phyloP scores from a whole-genome alignment of 2,329 filamentous ascomycete genomes.

The Hypoxylon sp. region DNA sequence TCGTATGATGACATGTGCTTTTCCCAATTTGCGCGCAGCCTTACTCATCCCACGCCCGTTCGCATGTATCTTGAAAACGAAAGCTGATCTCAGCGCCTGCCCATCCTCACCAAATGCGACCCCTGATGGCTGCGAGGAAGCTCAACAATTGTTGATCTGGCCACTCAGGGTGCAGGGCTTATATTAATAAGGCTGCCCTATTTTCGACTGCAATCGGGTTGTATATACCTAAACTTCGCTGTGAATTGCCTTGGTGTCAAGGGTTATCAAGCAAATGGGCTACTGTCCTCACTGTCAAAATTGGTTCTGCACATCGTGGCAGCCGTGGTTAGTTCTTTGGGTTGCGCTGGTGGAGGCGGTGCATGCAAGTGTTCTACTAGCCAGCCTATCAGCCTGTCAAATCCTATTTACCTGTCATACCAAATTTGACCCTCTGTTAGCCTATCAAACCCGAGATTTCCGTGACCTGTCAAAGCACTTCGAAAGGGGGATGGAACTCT shows the following conservation, averaged over 20 bases:
- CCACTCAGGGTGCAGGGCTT: slow-evolving; percentile 19
- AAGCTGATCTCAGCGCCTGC: slow-evolving; percentile 8
- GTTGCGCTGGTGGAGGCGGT: slow-evolving; percentile 34
- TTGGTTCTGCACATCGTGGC: slow-evolving; percentile 2
- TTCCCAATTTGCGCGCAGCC: slow-evolving; percentile 10
- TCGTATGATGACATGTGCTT: slow-evolving; percentile 21
- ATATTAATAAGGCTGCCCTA: slow-evolving; percentile 28
- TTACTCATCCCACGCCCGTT: slow-evolving; percentile 9
- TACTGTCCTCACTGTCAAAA: slow-evolving; percentile 13
- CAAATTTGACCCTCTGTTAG: slow-evolving; percentile 16
- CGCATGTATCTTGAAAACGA: slow-evolving; percentile 5
- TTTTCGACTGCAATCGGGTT: slow-evolving; percentile 7
- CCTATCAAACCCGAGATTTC: slow-evolving; percentile 19
- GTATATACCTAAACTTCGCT: neutral
- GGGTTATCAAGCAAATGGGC: neutral
- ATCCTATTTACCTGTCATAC: slow-evolving; percentile 4
- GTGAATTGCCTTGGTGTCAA: slow-evolving; percentile 4
- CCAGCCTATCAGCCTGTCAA: slow-evolving; percentile 18
- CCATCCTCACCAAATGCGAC: slow-evolving; percentile 11
- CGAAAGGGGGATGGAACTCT: neutral
- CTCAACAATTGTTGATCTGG: slow-evolving; percentile 11
- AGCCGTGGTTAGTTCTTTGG: slow-evolving; percentile 14
- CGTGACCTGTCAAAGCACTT: slow-evolving; percentile 6
- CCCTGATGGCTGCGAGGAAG: slow-evolving; percentile 1
- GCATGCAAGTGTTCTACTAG: slow-evolving; percentile 36